Evolutionary conservation across 1,284 basidiomycete species (phyloP).

Genomic region (Ganoderma sinense): DNA sequence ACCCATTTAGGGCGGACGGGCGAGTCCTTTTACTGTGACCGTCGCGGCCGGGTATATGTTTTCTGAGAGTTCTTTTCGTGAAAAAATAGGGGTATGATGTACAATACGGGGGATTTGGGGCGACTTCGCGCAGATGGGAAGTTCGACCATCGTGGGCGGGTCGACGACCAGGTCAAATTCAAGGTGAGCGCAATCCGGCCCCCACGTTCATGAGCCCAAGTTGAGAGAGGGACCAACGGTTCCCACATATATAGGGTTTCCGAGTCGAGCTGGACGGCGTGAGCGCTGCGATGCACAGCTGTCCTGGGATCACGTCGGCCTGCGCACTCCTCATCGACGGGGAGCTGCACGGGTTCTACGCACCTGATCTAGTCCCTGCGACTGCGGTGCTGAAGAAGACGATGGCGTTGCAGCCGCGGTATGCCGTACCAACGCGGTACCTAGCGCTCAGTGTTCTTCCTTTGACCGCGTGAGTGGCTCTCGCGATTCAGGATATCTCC

Average conservation of each 20-base stretch:
- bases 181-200: constrained; percentile 47
- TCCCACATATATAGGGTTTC: constrained; percentile 52
- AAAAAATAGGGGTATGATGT: constrained; percentile 51
- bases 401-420: constrained; percentile 52
- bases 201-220: neutral
- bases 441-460: constrained; percentile 37
- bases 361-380: constrained; percentile 42
- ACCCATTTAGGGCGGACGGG: constrained; percentile 56
- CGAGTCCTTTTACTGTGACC: too few relatives aligned
- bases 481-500: too few relatives aligned
- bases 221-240: neutral
- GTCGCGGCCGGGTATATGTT: too few relatives aligned
- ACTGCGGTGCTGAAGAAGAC: neutral
- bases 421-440: constrained; percentile 56
- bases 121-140: constrained; percentile 55
- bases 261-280: constrained; percentile 64
- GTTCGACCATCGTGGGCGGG: constrained; percentile 57
- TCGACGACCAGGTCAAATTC: constrained; percentile 58
- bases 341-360: constrained; percentile 57
- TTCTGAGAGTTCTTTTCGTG: neutral
- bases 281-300: constrained; percentile 44
- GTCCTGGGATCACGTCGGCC: constrained; percentile 47
- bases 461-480: constrained; percentile 14
- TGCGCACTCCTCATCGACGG: constrained; percentile 54
- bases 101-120: constrained; percentile 64